Evolutionary conservation across 495 filamentous ascomycete genomes (phyloP).

Genomic region (Penicillium bialowiezense): DNA sequence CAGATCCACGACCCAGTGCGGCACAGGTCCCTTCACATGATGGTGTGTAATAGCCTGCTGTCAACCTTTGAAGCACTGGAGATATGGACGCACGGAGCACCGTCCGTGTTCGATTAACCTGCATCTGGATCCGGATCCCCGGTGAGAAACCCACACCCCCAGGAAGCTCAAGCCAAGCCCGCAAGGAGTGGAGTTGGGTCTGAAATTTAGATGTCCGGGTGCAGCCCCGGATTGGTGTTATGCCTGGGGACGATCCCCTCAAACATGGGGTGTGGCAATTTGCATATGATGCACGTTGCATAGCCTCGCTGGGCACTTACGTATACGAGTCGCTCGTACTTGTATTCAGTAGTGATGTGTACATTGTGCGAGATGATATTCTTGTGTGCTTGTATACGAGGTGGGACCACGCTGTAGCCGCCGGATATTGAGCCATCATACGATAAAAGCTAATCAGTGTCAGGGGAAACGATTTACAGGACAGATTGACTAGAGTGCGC

Average conservation of each 20-base stretch:
- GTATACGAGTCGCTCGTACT: too few relatives aligned
- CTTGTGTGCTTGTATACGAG: too few relatives aligned
- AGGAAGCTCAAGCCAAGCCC: neutral
- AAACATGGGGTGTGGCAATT: neutral
- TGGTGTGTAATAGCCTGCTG: neutral
- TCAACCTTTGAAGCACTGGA: neutral
- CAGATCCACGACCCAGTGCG: too few relatives aligned
- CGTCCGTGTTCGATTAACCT: neutral
- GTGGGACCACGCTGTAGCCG: too few relatives aligned
- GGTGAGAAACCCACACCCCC: constrained; percentile 2
- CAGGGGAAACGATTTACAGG: too few relatives aligned
- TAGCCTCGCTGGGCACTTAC: neutral
- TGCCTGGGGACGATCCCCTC: neutral
- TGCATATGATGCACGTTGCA: neutral
- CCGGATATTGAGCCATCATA: too few relatives aligned
- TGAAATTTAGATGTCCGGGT: neutral
- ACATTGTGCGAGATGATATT: too few relatives aligned
- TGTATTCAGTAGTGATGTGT: too few relatives aligned
- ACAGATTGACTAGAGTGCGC: too few relatives aligned
- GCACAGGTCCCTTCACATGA: too few relatives aligned
- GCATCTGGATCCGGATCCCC: neutral
- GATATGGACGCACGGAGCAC: neutral
- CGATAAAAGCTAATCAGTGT: too few relatives aligned
- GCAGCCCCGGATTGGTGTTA: neutral
- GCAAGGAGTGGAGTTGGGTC: neutral